A percentile compares a stretch with the other conserved stretches of the same genome.
phyloP scores from a whole-genome alignment of 768 basidiomycete genomes.

The Hericium alpestre region DNA sequence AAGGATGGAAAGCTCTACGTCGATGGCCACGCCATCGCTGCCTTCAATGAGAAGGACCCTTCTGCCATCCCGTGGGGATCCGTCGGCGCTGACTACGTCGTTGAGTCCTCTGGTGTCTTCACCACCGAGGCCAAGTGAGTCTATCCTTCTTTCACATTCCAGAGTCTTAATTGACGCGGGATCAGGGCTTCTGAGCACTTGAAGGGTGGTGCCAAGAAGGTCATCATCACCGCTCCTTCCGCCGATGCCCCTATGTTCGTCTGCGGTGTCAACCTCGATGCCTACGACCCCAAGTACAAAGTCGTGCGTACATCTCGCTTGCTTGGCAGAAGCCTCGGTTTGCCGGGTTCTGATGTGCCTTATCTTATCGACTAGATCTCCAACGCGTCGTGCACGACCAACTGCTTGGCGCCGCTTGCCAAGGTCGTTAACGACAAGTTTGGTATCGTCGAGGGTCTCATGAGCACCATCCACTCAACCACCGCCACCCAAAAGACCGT shows the following conservation, averaged over 20 bases:
- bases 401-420: conserved; percentile 98
- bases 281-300: conserved; percentile 79
- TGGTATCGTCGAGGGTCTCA: conserved; percentile 91
- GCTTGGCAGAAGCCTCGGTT: neutral
- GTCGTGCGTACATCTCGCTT: conserved; percentile 45
- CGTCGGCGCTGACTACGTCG: conserved; percentile 82
- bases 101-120: conserved; percentile 99
- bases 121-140: conserved; percentile 82
- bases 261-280: conserved; percentile 88
- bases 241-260: conserved; percentile 94
- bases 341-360: conserved; percentile 1
- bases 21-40: conserved; percentile 63
- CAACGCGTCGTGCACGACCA: conserved; percentile 99
- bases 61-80: conserved; percentile 72
- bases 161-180: neutral
- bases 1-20: conserved; percentile 87
- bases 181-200: conserved; percentile 78
- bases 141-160: neutral
- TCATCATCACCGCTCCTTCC: conserved; percentile 98
- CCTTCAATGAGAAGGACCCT: conserved; percentile 84
- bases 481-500: conserved; percentile 94
- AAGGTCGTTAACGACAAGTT: conserved; percentile 98
- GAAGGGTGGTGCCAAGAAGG: conserved; percentile 99
- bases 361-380: conserved; percentile 53
- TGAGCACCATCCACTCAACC: conserved; percentile 97